Percentiles rank a stretch among this genome's conserved stretches.
phyloP scores from a whole-genome alignment of 1,284 basidiomycete genomes.

The Ustilago xerochloae region DNA sequence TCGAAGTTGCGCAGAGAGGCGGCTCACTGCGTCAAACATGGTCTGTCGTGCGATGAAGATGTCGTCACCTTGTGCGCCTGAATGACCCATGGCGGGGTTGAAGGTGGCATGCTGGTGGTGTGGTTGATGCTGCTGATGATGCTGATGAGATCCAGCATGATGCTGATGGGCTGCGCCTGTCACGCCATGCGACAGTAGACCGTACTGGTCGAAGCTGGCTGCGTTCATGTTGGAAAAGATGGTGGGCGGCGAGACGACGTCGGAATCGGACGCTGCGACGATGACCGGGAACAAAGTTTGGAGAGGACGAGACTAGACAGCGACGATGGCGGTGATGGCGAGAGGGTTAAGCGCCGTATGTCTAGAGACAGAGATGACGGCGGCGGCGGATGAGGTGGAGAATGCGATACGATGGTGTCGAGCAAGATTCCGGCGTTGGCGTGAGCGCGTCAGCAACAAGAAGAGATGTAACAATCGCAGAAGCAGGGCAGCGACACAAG shows the following conservation, averaged over 20 bases:
- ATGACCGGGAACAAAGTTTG: slow-evolving; percentile 10
- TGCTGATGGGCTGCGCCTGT: slow-evolving; percentile 46
- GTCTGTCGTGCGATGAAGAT: slow-evolving; percentile 51
- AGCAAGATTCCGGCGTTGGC: slow-evolving; percentile 17
- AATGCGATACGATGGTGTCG: slow-evolving; percentile 8
- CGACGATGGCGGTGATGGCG: not conserved
- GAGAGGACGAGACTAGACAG: not conserved
- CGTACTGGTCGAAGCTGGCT: slow-evolving; percentile 51
- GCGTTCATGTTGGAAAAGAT: slow-evolving; percentile 52
- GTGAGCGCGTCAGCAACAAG: slow-evolving; percentile 16
- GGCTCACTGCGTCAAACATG: slow-evolving; percentile 54
- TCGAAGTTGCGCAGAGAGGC: slow-evolving; percentile 49
- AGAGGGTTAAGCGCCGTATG: too few species aligned
- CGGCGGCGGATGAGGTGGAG: slow-evolving; percentile 4
- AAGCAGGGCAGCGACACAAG: not conserved
- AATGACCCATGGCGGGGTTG: slow-evolving; percentile 43
- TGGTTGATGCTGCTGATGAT: slow-evolving; percentile 40
- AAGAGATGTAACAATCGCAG: slow-evolving; percentile 7
- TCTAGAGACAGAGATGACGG: not conserved
- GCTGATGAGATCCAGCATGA: slow-evolving; percentile 46
- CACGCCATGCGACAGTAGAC: slow-evolving; percentile 47
- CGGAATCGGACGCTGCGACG: slow-evolving; percentile 44
- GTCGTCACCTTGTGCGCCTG: slow-evolving; percentile 42
- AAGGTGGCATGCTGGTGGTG: slow-evolving; percentile 46
- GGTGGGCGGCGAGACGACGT: slow-evolving; percentile 38